phyloP scores from a whole-genome alignment of 192 early-diverging fungal genomes.

The Backusella circina region DNA sequence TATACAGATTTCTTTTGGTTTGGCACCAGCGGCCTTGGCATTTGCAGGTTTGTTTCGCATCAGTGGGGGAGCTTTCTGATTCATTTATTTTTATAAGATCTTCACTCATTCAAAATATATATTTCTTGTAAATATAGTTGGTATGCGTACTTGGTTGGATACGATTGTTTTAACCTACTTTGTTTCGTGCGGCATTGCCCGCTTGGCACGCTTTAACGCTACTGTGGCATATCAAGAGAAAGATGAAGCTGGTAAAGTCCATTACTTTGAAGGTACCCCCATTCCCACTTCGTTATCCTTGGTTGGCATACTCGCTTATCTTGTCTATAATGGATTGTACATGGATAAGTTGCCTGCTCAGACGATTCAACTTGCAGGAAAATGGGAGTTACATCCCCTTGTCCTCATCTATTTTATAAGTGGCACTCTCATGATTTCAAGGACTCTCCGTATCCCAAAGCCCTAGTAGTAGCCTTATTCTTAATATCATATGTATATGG shows the following conservation, averaged over 20 bases:
- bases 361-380: conserved; percentile 47
- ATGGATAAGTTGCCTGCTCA: conserved; percentile 60
- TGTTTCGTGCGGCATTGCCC: conserved; percentile 81
- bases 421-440: conserved; percentile 80
- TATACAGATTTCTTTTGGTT: conserved; percentile 45
- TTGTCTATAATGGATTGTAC: conserved; percentile 35
- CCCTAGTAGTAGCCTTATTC: conserved; percentile 32
- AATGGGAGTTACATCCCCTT: conserved; percentile 73
- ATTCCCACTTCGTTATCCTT: conserved; percentile 77
- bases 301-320: conserved; percentile 61
- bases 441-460: conserved; percentile 70
- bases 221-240: conserved; percentile 73
- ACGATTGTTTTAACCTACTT: conserved; percentile 75
- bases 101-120: neutral
- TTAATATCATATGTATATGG: no score
- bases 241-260: conserved; percentile 69
- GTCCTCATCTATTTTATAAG: conserved; percentile 70
- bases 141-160: conserved; percentile 80
- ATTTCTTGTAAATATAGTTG: conserved; percentile 56
- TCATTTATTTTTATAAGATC: neutral
- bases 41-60: conserved; percentile 19
- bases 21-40: conserved; percentile 24
- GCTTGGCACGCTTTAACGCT: conserved; percentile 87
- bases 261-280: conserved; percentile 87
- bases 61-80: conserved; percentile 19